Evolutionary conservation across 805 yeast genomes (phyloP), one percentile per base, ranked within the genome.

Genomic region (Lachancea sp.): DNA sequence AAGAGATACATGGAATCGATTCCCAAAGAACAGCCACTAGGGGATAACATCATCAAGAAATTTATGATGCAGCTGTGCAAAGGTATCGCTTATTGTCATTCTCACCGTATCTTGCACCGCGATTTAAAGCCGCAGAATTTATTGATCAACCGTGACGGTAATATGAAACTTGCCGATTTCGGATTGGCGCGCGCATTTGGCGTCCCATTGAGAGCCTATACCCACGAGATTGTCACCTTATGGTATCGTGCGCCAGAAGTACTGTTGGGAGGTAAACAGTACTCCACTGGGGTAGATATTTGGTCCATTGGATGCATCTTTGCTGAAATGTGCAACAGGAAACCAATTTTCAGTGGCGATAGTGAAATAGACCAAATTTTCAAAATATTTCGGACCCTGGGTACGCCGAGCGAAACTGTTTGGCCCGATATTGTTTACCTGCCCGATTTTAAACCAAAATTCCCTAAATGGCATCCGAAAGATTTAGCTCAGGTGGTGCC

Each of bases 181-280:
- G 98, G 98, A 26, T 73, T 92, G 43, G 97, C 97, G 0, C 72
- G 98, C 48, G 98, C 98, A 4, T 92, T 86, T 66, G 98, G 98
- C 13, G 94, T 92, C 40, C 98, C 98, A 2, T 90, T 92, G 47
- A 88, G 94, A 66, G 92, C 98, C 0, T 92, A 89, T 58, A 86
- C 96, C 16, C 92, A 90, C 63, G 98, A 92, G 62, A 97, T 92
- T 39, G 98, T 92, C 33, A 92, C 98, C 0, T 69, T 92, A 48
- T 92, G 98, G 98, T 90, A 90, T 64, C 76, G 98, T 49, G 96
- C 97, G 0, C 98, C 98, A 0, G 98, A 90, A 60, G 97, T 92
- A 22, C 69, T 92, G 38, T 72, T 92, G 56, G 98, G 98, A 2
- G 87, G 96, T 2, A 78, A 96, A 52, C 90, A 94, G 42, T 92